These are phyloP conservation scores for Stachybotrys echinatus DNA, from an alignment of 2,329 filamentous ascomycete genomes.

Conservation along the genomic window DNA sequence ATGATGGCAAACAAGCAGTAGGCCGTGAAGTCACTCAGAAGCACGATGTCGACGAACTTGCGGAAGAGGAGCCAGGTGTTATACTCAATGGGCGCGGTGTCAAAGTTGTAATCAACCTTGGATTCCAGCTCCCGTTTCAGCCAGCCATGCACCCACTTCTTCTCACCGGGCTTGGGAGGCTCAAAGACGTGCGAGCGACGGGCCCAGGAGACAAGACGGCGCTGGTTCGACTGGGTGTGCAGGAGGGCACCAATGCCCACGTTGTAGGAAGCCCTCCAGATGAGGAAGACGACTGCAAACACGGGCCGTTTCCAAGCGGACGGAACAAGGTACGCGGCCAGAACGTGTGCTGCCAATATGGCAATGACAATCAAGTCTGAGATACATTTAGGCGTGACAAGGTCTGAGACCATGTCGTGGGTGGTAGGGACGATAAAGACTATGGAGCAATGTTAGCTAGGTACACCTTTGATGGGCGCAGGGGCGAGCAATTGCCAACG, in stretches of 20 bases:
- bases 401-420: slow-evolving; percentile 98
- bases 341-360: slow-evolving; percentile 70
- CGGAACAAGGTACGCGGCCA: slow-evolving; percentile 70
- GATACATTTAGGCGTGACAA: slow-evolving; percentile 93
- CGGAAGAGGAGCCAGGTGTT: slow-evolving; percentile 98
- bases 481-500: slow-evolving; percentile 1
- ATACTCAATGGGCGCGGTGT: slow-evolving; percentile 91
- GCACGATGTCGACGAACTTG: slow-evolving; percentile 88
- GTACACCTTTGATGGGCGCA: slow-evolving; percentile 11
- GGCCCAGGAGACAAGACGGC: slow-evolving; percentile 81
- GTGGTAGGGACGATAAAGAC: slow-evolving; percentile 95
- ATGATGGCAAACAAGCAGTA: slow-evolving; percentile 95
- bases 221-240: slow-evolving; percentile 84
- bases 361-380: slow-evolving; percentile 77
- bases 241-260: slow-evolving; percentile 87
- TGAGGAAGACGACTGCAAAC: slow-evolving; percentile 80
- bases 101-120: slow-evolving; percentile 92
- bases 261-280: slow-evolving; percentile 93
- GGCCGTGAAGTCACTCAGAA: slow-evolving; percentile 98
- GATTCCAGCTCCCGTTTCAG: slow-evolving; percentile 88
- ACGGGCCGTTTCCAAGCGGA: slow-evolving; percentile 63
- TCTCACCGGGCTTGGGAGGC: slow-evolving; percentile 71
- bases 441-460: slow-evolving; percentile 33
- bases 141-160: slow-evolving; percentile 76
- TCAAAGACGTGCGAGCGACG: slow-evolving; percentile 83